Evolutionary conservation across 1,139 yeast species (phyloP), one percentile per base, ranked within the genome.

Genomic region (Taphrina betulina): DNA sequence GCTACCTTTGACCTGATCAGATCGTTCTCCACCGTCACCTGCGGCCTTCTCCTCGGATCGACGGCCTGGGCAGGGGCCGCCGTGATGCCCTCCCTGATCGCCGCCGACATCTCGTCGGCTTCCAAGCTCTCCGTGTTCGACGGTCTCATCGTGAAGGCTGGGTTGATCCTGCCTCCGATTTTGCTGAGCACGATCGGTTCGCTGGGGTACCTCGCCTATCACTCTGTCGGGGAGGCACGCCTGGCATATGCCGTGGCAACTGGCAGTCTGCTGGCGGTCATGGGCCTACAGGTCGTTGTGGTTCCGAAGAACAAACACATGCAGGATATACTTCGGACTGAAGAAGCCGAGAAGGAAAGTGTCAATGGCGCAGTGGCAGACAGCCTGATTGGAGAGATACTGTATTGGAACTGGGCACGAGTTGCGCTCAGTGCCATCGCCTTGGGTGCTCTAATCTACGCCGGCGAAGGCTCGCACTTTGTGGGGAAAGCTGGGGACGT

Each of bases 1-100:
- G n/a, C n/a, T n/a, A n/a, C 31, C 31, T 26, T 26, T 4, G n/a
- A 37, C 24, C 24, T 36, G 22, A 44, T 44, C 3, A 38, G 53
- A 26, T 48, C 53, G 7, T 48, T 48, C 31, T 48, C 53, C 12
- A 48, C 53, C 24, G 53, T 48, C 36, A 26, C 53, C 12, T 48
- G 43, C 26, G 53, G 53, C 20, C 53, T 48, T 3, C 14, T 36
- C 12, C 44, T 48, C 34, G 53, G 53, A 12, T 36, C 53, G 28
- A 48, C 53, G 5, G 41, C 44, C 29, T 48, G 53, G 53, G 53
- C 53, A 19, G 53, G 53, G 3, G 24, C 37, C 20, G 53, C 53
- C 3, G 53, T 48, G 31, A 48, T 48, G 53, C 53, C 53, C 3
- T 36, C 44, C 26, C 43, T 48, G 22, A 48, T 48, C 17, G 53